phyloP scores from a whole-genome alignment of 2,329 filamentous ascomycete genomes.

The Paecilomyces niveus region DNA sequence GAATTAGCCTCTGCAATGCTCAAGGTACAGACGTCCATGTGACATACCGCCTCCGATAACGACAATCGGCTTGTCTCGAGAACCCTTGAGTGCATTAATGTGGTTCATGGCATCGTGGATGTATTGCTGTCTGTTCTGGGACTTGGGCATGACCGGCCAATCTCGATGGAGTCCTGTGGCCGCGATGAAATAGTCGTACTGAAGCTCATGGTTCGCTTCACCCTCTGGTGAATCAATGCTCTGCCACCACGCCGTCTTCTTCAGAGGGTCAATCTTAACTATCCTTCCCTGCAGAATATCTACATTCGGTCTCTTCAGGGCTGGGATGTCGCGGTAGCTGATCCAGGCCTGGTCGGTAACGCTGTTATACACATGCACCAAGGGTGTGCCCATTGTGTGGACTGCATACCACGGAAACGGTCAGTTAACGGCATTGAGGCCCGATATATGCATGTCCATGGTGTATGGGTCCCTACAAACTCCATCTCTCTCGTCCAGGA shows the following conservation, averaged over 20 bases:
- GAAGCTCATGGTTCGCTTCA: conserved; percentile 12
- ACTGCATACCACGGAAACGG: conserved; percentile 1
- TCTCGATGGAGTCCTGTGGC: conserved; percentile 62
- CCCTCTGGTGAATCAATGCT: neutral
- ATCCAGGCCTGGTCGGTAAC: conserved; percentile 66
- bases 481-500: conserved; percentile 76
- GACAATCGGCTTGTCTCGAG: conserved; percentile 56
- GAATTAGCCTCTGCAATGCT: neutral
- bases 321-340: conserved; percentile 59
- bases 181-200: conserved; percentile 70
- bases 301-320: conserved; percentile 57
- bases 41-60: conserved; percentile 57
- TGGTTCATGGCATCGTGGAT: conserved; percentile 56
- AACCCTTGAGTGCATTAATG: conserved; percentile 47
- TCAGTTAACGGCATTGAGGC: neutral
- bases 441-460: neutral
- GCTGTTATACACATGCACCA: conserved; percentile 58
- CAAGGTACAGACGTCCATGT: neutral
- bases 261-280: conserved; percentile 45
- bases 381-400: conserved; percentile 68
- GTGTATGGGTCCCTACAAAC: conserved; percentile 53
- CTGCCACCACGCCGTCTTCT: conserved; percentile 2
- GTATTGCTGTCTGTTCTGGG: conserved; percentile 55
- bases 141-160: conserved; percentile 68
- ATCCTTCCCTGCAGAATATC: conserved; percentile 61